Conservation (phyloP, 257 asterid genomes). For the Nicotiana paniculata region DNA sequence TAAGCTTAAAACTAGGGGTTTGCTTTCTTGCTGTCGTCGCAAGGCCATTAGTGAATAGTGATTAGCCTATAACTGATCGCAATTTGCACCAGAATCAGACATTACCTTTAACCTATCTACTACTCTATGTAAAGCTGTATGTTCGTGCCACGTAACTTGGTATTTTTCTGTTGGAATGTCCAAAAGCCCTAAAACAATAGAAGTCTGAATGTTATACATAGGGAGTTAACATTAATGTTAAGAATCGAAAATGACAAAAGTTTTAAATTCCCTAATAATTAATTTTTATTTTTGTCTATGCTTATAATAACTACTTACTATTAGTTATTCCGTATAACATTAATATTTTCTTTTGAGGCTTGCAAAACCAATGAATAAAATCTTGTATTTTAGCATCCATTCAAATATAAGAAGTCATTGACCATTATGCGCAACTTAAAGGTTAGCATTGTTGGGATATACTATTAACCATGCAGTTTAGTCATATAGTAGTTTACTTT, state of each 20-base stretch:
- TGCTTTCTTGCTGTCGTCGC: background rate
- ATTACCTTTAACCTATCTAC: no score
- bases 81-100: background rate
- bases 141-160: background rate
- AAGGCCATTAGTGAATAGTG: background rate
- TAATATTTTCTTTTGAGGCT: background rate
- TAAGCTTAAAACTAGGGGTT: background rate
- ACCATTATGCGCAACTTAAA: background rate
- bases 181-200: background rate
- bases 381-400: background rate
- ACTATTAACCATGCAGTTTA: no score
- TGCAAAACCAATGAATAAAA: background rate
- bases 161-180: background rate
- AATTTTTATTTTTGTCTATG: no score
- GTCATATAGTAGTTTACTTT: no score
- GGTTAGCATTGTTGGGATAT: background rate
- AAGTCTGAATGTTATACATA: background rate
- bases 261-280: no score
- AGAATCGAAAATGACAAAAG: no score
- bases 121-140: background rate
- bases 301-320: no score
- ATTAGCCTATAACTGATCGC: background rate
- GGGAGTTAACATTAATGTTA: background rate
- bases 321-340: no score
- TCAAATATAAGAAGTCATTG: background rate